phyloP scores from a whole-genome alignment of 495 filamentous ascomycete genomes.

The Aspergillus leporis region DNA sequence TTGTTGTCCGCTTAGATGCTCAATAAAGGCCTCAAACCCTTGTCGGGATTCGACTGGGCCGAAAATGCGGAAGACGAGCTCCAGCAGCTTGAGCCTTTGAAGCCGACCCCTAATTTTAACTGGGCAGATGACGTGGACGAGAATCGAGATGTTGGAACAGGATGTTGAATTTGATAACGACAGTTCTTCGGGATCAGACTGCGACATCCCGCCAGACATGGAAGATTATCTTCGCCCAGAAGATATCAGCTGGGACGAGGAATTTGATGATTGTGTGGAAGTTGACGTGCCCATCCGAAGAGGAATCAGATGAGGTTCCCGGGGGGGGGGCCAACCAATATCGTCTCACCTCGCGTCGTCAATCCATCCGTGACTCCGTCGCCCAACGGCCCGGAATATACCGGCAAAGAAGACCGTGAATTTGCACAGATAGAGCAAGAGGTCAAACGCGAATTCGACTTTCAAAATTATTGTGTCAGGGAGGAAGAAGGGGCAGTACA shows the following conservation, averaged over 20 bases:
- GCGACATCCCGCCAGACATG: neutral
- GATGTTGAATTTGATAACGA: neutral
- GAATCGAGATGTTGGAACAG: neutral
- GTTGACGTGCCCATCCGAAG: neutral
- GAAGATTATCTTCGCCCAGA: neutral
- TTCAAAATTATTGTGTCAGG: neutral
- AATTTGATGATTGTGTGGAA: neutral
- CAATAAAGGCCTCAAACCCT: neutral
- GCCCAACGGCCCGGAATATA: neutral
- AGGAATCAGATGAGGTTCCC: neutral
- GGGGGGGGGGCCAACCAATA: neutral
- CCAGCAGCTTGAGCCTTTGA: neutral
- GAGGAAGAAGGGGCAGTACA: constrained; percentile 20
- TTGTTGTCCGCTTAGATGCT: neutral
- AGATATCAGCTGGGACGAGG: neutral
- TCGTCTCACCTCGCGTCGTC: neutral
- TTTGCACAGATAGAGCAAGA: neutral
- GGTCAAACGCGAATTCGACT: neutral
- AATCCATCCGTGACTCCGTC: neutral
- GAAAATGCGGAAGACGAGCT: constrained; percentile 10
- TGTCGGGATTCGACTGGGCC: constrained; percentile 17
- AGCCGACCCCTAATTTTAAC: neutral
- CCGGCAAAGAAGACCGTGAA: neutral
- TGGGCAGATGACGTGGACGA: neutral
- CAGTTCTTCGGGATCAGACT: neutral